Evolutionary conservation across 495 filamentous ascomycete genomes (phyloP), one percentile per base, ranked within the genome.

Genomic region (Rhizodiscina lignyota): DNA sequence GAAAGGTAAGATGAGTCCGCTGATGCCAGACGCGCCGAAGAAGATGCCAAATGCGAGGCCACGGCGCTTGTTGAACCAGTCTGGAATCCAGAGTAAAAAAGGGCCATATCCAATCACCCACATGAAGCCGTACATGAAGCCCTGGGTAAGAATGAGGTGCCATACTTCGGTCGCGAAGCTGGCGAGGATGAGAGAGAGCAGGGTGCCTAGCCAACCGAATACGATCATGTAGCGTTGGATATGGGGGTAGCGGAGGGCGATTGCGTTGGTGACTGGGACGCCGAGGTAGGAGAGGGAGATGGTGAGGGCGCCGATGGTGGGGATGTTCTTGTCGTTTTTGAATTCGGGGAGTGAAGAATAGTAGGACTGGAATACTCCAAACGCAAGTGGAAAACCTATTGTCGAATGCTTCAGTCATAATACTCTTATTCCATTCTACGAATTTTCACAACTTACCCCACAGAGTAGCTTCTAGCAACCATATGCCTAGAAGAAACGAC

Each of bases 41-140:
- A 62, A 45, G 30, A 64, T 32, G 0, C 60, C 60, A 40, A 58
- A 61, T 11, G 60, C 60, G 37, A 62, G 51, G 0, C 60, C 60
- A 8, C 59, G 50, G 6, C 52, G 52, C 30, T 39, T 29, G 15
- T 53, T 44, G 41, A 53, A 63, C 42, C 47, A 63, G 32, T 56
- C 56, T 36, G 61, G 59, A 5, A 62, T 37, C 39, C 61, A 51
- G 21, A 42, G 37, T n/a, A 52, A 24, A 11, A 49, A 42, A 4
- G 51, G 49, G 8, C 33, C 40, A 34, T 54, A 54, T 24, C 39
- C 47, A 2, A 53, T 29, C 4, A 43, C 40, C 36, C 39, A 54
- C 5, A 48, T 42, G 5, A 41, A 4, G n/a, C 51, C 49, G 30
- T 47, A 52, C 38, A 47, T 20, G 24, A 42, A 32, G 29, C 51